Conservation (phyloP, 176 grass and related monocot species). For the Phoenix dactylifera region DNA sequence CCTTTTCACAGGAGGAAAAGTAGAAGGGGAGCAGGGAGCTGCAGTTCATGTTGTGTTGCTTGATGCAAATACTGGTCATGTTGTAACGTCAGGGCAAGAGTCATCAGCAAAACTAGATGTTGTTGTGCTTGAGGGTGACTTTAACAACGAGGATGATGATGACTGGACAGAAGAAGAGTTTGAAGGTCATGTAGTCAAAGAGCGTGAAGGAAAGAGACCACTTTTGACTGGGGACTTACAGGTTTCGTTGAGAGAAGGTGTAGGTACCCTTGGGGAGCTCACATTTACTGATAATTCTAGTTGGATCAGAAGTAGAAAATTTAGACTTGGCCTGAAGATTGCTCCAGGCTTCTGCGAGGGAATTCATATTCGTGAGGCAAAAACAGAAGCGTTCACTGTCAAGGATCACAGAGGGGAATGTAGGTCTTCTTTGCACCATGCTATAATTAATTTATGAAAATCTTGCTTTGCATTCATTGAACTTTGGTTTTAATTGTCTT, state of each 20-base stretch:
- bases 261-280: constrained; percentile 13
- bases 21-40: constrained; percentile 19
- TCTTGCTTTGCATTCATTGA: too few relatives aligned
- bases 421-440: neutral
- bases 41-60: constrained; percentile 22
- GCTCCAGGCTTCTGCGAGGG: constrained; percentile 9
- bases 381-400: constrained; percentile 16
- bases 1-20: constrained; percentile 19
- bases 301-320: constrained; percentile 20
- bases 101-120: constrained; percentile 19
- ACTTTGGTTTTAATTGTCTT: neutral
- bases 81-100: constrained; percentile 7
- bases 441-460: too few relatives aligned
- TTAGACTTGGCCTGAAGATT: constrained; percentile 19
- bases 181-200: constrained; percentile 18
- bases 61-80: constrained; percentile 14
- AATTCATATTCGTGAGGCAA: constrained; percentile 15
- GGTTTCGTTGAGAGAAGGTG: constrained; percentile 14
- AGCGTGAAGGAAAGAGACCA: constrained; percentile 16
- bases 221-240: constrained; percentile 16
- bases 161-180: constrained; percentile 16
- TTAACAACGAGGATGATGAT: constrained; percentile 17
- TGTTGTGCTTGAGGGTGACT: constrained; percentile 18
- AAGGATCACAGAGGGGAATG: constrained; percentile 25
- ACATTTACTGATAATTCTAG: constrained; percentile 24